These are phyloP conservation scores for Bruguiera gymnorhiza DNA, from an alignment of 345 rosid species.

Conservation along the genomic window DNA sequence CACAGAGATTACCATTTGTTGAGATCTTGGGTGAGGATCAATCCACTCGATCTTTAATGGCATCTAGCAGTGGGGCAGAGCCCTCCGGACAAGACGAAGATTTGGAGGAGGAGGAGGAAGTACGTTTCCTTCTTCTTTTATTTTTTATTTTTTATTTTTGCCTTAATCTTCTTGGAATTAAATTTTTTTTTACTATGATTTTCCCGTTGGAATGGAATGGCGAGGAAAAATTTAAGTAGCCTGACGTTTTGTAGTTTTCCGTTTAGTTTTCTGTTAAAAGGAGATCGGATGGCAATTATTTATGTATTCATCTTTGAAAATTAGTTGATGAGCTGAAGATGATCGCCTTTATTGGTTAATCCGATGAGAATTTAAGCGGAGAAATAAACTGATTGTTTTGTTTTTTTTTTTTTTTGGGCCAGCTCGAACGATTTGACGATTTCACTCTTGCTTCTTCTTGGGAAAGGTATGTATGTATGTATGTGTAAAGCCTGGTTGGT, in stretches of 20 bases:
- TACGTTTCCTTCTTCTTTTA: neutral
- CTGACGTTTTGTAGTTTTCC: no score
- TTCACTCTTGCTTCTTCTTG: conserved; percentile 97
- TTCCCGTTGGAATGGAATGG: no score
- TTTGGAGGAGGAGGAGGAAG: conserved; percentile 38
- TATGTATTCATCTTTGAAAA: no score
- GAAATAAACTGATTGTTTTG: neutral
- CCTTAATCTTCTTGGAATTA: neutral
- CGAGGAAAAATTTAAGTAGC: no score
- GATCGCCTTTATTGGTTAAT: no score
- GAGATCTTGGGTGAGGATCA: neutral
- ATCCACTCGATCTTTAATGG: conserved; percentile 44
- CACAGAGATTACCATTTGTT: no score
- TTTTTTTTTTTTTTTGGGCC: conserved; percentile 10
- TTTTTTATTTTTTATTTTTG: neutral
- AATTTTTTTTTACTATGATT: neutral
- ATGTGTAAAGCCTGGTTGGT: neutral
- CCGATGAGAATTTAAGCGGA: neutral
- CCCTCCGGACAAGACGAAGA: conserved; percentile 47
- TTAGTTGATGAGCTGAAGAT: no score
- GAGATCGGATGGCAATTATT: no score
- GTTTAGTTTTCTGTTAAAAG: no score
- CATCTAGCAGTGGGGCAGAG: conserved; percentile 49
- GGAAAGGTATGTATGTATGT: conserved; percentile 60
- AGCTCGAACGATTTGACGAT: conserved; percentile 92